A percentile compares a stretch with the other conserved stretches of the same genome.
Conservation (phyloP, 176 grass and related monocot genomes). For the Hordeum vulgare region MorexV3_pseudomolecules_assembly NC_058521.1:595587188-595587687, state of each 20-base stretch:
- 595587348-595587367: not conserved
- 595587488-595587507: not conserved
- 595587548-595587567: not conserved
- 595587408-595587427: not conserved
- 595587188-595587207: no score
- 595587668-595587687: not conserved
- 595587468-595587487: not conserved
- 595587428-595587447: not conserved
- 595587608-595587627: not conserved
- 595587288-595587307: no score
- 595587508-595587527: not conserved
- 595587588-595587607: not conserved
- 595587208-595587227: not conserved
- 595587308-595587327: not conserved
- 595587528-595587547: not conserved
- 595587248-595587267: no score
- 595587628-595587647: conserved; percentile 2
- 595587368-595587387: not conserved
- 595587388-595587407: not conserved
- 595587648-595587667: not conserved
- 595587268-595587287: no score
- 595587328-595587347: not conserved
- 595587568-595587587: not conserved
- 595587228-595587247: no score
- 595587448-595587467: not conserved